Evolutionary conservation across 441 rosid species (phyloP), one percentile per base, ranked within the genome.

Genomic region (Mallotus repandus): DNA sequence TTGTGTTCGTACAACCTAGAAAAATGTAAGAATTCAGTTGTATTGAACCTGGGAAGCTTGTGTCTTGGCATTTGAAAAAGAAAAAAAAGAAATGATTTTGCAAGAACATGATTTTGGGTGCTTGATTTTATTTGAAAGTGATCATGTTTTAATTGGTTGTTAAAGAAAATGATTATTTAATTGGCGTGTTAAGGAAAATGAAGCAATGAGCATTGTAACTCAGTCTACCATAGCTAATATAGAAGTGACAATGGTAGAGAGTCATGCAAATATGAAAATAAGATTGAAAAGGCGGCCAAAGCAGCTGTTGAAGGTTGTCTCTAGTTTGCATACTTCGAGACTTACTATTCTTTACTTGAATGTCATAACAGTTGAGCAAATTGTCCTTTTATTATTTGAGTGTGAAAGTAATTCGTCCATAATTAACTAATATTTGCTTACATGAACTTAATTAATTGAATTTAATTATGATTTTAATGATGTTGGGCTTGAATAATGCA

Each of bases 221-320:
- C 80, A 74, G 35, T 77, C 83, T 10, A 73, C 81, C 15, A 63
- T 80, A 45, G 88, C 88, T 16, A 94, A 86, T 69, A 81, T 96
- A 56, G 97, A 93, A 85, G 98, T 91, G 73, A 91, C 83, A 77
- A 83, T 93, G 82, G 89, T 88, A n/a, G 99, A 89, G 69, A 82
- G 87, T 77, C 94, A 96, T 74, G 97, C 97, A n/a, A 90, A 80
- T 76, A 80, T 96, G 54, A 91, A 90, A 76, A 88, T 96, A 74
- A 85, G 96, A 71, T 81, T 90, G 38, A 87, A 81, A 72, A 86
- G 74, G 77, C 74, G 84, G 68, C 87, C 93, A 7, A 91, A 84
- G 75, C 93, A 86, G 87, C 94, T 93, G 54, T 60, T 88, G 76
- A 86, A 84, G 72, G 55, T 96, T 64, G 91, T 89, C 48, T 83